phyloP scores from a whole-genome alignment of 2,329 filamentous ascomycete genomes.

The Aureobasidium subglaciale region DNA sequence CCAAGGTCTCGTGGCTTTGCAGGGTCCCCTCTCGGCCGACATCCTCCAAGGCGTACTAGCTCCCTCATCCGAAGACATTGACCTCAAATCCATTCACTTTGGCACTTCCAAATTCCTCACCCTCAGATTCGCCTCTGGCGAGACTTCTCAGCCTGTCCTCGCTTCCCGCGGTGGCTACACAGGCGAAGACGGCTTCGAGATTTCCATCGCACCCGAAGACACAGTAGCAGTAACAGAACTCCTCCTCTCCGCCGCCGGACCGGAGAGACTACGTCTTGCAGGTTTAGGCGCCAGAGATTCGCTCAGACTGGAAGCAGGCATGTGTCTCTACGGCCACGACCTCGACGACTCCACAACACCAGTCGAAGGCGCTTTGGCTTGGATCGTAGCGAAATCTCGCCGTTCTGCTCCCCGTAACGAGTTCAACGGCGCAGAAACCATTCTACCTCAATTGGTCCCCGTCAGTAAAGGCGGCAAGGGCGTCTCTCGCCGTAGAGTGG shows the following conservation, averaged over 20 bases:
- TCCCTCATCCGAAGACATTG: slow-evolving; percentile 37
- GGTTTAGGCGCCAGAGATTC: slow-evolving; percentile 88
- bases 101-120: slow-evolving; percentile 63
- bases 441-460: slow-evolving; percentile 68
- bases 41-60: slow-evolving; percentile 61
- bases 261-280: slow-evolving; percentile 66
- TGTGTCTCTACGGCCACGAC: slow-evolving; percentile 99
- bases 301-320: slow-evolving; percentile 87
- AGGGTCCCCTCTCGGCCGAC: slow-evolving; percentile 70
- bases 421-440: slow-evolving; percentile 79
- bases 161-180: slow-evolving; percentile 91
- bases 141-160: slow-evolving; percentile 50
- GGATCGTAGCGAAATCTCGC: slow-evolving; percentile 79
- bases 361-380: slow-evolving; percentile 59
- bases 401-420: slow-evolving; percentile 47
- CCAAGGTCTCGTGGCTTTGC: slow-evolving; percentile 77
- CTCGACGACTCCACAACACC: slow-evolving; percentile 72
- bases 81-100: slow-evolving; percentile 68
- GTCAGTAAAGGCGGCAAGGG: slow-evolving; percentile 65
- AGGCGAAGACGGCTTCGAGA: slow-evolving; percentile 96
- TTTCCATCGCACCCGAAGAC: slow-evolving; percentile 67
- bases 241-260: slow-evolving; percentile 53
- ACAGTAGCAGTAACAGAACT: slow-evolving; percentile 61
- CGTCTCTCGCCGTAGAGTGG: slow-evolving; percentile 66
- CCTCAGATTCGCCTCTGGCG: slow-evolving; percentile 53